Evolutionary conservation across 2,329 filamentous ascomycete species (phyloP).

Genomic region (Plenodomus lindquistii): DNA sequence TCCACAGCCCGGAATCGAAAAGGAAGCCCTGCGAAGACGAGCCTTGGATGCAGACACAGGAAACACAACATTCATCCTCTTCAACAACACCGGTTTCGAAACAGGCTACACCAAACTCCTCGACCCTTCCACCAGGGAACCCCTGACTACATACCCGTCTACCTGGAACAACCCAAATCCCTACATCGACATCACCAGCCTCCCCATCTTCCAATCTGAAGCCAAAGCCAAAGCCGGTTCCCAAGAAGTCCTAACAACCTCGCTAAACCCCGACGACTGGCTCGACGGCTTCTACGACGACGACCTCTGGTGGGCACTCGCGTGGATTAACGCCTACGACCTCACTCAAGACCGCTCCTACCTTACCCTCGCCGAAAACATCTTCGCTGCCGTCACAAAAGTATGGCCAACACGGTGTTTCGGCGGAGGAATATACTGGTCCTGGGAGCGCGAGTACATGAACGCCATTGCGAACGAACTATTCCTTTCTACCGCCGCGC

Average conservation of each 20-base stretch:
- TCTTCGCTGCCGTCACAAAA: slow-evolving; percentile 53
- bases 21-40: not conserved
- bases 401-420: slow-evolving; percentile 47
- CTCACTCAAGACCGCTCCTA: slow-evolving; percentile 52
- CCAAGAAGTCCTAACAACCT: slow-evolving; percentile 6
- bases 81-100: slow-evolving; percentile 8
- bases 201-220: slow-evolving; percentile 6
- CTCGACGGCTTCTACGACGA: slow-evolving; percentile 57
- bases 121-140: slow-evolving; percentile 18
- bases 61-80: slow-evolving; percentile 11
- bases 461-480: slow-evolving; percentile 63
- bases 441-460: slow-evolving; percentile 49
- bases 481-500: slow-evolving; percentile 59
- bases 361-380: slow-evolving; percentile 51
- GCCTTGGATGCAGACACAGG: slow-evolving; percentile 1
- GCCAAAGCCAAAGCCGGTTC: slow-evolving; percentile 3
- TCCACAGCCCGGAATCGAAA: slow-evolving; percentile 32
- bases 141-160: slow-evolving; percentile 20
- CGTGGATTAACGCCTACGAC: slow-evolving; percentile 60
- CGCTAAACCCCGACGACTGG: slow-evolving; percentile 34
- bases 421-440: slow-evolving; percentile 56
- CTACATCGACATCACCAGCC: slow-evolving; percentile 10
- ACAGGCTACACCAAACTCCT: slow-evolving; percentile 29
- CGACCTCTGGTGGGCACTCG: slow-evolving; percentile 56
- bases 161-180: slow-evolving; percentile 19